Percentiles rank a stretch among this genome's conserved stretches.
These are phyloP conservation scores for Tardiomyces blankii DNA, from an alignment of 1,139 yeast species.

Conservation along the genomic window DNA sequence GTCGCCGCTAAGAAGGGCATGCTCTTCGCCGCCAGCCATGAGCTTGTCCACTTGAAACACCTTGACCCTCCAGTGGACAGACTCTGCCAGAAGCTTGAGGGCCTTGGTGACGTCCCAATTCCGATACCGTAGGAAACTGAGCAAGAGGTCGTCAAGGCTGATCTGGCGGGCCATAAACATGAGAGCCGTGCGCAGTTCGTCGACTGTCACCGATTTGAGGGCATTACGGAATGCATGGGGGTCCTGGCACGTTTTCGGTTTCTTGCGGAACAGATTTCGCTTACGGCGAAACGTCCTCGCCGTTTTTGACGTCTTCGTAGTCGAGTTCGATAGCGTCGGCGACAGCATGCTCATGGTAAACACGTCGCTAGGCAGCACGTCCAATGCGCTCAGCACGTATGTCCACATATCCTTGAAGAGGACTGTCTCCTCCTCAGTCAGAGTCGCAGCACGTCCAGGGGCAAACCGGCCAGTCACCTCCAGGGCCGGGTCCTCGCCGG, in stretches of 20 bases:
- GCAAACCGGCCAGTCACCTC: neutral
- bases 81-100: constrained; percentile 51
- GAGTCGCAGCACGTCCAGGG: constrained; percentile 50
- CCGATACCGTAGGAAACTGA: constrained; percentile 63
- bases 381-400: constrained; percentile 48
- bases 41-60: constrained; percentile 48
- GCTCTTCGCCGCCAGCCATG: constrained; percentile 50
- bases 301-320: neutral
- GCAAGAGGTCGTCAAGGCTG: constrained; percentile 55
- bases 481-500: neutral
- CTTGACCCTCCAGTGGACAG: constrained; percentile 58
- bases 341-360: neutral
- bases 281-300: constrained; percentile 14
- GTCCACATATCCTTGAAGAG: constrained; percentile 71
- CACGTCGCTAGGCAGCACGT: constrained; percentile 33
- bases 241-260: constrained; percentile 8
- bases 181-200: constrained; percentile 35
- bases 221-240: constrained; percentile 11
- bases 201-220: constrained; percentile 26
- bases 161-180: constrained; percentile 54
- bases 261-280: constrained; percentile 15
- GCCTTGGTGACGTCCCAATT: constrained; percentile 59
- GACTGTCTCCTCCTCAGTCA: constrained; percentile 53
- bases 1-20: constrained; percentile 27
- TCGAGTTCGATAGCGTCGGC: constrained; percentile 1